phyloP scores from a whole-genome alignment of 805 yeast species.

The Ogataea degrootiae region DNA sequence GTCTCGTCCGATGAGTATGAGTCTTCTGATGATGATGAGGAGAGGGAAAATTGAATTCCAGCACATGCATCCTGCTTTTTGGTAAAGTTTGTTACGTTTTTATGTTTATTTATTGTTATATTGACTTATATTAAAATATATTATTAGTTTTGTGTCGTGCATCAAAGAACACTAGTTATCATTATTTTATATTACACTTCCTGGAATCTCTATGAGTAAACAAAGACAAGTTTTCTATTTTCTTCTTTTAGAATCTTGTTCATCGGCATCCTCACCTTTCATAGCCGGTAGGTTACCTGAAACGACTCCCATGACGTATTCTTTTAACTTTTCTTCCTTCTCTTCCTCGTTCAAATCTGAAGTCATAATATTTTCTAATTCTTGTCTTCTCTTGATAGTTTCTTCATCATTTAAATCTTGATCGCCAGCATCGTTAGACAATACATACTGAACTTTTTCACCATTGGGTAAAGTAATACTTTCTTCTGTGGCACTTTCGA shows the following conservation, averaged over 20 bases:
- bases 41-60: background rate
- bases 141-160: too few species aligned
- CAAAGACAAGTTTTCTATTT: conserved; percentile 3
- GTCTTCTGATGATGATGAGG: background rate
- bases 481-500: background rate
- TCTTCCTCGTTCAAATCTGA: conserved; percentile 53
- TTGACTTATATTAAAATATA: background rate
- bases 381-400: conserved; percentile 51
- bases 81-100: background rate
- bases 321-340: conserved; percentile 73
- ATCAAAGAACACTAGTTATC: too few species aligned
- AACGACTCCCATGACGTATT: conserved; percentile 62
- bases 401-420: conserved; percentile 38
- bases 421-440: conserved; percentile 40
- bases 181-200: too few species aligned
- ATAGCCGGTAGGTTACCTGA: conserved; percentile 35
- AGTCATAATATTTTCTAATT: conserved; percentile 60
- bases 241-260: conserved; percentile 20
- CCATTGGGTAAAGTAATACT: conserved; percentile 24
- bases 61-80: background rate
- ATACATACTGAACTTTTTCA: conserved; percentile 52
- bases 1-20: conserved; percentile 3
- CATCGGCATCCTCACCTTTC: conserved; percentile 8
- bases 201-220: background rate
- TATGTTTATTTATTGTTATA: background rate